These are phyloP conservation scores for Cladosporium oxysporum DNA, from an alignment of 2,329 filamentous ascomycete genomes.

Conservation along the genomic window DNA sequence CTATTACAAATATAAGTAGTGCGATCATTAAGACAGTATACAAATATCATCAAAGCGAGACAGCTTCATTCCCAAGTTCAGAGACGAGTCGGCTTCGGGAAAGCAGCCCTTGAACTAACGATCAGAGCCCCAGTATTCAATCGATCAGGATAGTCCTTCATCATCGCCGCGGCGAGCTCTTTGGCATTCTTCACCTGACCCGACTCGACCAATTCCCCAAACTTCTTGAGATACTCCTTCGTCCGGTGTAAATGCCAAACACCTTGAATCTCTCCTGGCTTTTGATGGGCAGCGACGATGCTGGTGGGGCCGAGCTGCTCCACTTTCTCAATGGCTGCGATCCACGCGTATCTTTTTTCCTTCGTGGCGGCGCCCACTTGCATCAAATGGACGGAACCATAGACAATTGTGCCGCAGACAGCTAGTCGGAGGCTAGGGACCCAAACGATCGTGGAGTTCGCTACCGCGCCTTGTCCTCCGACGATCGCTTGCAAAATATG, in stretches of 20 bases:
- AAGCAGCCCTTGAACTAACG: neutral
- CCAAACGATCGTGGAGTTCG: neutral
- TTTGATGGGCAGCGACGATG: neutral
- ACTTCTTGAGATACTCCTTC: neutral
- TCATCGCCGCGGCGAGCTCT: neutral
- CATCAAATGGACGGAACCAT: neutral
- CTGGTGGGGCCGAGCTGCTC: neutral
- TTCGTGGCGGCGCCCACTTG: neutral
- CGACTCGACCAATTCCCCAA: neutral
- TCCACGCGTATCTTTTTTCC: neutral
- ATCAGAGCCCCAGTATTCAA: neutral
- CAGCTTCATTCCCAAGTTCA: neutral
- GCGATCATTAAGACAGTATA: neutral
- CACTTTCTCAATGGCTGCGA: neutral
- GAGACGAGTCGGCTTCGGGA: neutral
- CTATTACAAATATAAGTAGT: too few relatives aligned
- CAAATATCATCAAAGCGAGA: neutral
- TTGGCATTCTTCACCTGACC: neutral
- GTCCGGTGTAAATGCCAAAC: neutral
- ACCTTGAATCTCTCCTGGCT: neutral
- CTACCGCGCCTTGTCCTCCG: neutral
- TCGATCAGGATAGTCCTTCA: neutral
- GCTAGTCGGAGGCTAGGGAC: neutral
- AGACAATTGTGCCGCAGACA: neutral
- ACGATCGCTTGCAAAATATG: neutral